These are phyloP conservation scores for Stereocaulon alpinum DNA, from an alignment of 495 filamentous ascomycete genomes.

Conservation along the genomic window DNA sequence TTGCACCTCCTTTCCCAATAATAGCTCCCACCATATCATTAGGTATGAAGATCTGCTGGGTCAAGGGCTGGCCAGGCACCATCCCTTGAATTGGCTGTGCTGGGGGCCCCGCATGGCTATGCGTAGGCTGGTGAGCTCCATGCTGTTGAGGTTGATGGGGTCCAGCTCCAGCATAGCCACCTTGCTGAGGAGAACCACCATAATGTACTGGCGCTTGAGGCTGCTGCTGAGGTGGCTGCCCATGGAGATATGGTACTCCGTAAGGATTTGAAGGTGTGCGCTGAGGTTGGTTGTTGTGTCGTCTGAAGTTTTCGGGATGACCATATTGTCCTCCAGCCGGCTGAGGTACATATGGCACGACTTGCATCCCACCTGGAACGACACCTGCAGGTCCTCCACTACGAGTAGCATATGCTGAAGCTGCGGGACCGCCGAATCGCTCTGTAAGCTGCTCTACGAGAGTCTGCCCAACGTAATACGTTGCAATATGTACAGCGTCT, in stretches of 20 bases:
- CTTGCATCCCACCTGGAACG: conserved; percentile 94
- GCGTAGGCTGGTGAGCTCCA: conserved; percentile 42
- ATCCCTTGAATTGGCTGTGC: conserved; percentile 64
- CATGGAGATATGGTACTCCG: conserved; percentile 61
- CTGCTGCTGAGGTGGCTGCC: conserved; percentile 42
- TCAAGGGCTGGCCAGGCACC: conserved; percentile 77
- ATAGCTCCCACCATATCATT: conserved; percentile 99
- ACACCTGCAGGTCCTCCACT: conserved; percentile 87
- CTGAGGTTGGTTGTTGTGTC: conserved; percentile 54
- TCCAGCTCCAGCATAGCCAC: conserved; percentile 59
- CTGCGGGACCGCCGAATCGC: conserved; percentile 88
- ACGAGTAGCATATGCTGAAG: conserved; percentile 91
- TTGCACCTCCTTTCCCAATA: conserved; percentile 95
- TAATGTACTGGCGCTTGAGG: conserved; percentile 61
- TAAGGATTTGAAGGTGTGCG: conserved; percentile 55
- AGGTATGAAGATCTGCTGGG: conserved; percentile 97
- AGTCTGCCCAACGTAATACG: conserved; percentile 95
- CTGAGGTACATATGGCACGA: conserved; percentile 90
- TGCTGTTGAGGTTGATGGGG: conserved; percentile 64
- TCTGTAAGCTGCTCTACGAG: conserved; percentile 93
- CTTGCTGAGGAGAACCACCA: conserved; percentile 54
- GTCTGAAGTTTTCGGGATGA: conserved; percentile 75
- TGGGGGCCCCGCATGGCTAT: conserved; percentile 48
- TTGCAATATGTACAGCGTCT: conserved; percentile 94
- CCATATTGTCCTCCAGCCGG: conserved; percentile 85